Conservation (phyloP, 2,329 filamentous ascomycete species). For the Fusarium marasasianum region DNA sequence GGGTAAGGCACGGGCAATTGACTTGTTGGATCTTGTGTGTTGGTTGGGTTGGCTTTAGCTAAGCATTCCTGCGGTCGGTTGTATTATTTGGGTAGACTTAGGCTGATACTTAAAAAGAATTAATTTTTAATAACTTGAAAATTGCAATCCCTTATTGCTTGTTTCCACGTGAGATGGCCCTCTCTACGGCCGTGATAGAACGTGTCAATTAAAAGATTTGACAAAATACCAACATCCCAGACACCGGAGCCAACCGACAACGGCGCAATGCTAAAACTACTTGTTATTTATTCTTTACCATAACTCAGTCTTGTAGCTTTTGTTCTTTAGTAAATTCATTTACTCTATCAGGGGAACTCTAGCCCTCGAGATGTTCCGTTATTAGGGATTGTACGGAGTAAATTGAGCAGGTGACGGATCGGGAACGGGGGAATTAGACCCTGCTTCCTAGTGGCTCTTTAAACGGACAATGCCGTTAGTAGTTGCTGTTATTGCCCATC, state of each 20-base stretch:
- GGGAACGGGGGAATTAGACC: too few relatives aligned
- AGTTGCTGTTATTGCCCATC: background rate
- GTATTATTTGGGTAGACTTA: too few relatives aligned
- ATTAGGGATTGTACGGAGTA: too few relatives aligned
- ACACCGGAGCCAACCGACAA: accelerated
- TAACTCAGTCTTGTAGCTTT: background rate
- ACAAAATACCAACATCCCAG: accelerated
- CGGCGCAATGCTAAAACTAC: background rate
- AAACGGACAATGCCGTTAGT: background rate
- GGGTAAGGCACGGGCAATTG: background rate
- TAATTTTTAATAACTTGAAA: accelerated
- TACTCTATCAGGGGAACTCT: background rate
- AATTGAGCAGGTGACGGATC: too few relatives aligned
- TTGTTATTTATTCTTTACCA: too few relatives aligned
- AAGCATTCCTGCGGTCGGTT: background rate
- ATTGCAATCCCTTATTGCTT: too few relatives aligned
- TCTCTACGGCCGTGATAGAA: accelerated
- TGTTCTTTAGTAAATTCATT: accelerated
- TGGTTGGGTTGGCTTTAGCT: too few relatives aligned
- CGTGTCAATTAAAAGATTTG: accelerated
- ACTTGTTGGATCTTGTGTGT: too few relatives aligned
- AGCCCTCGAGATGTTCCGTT: background rate
- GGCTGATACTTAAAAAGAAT: too few relatives aligned
- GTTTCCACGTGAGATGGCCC: accelerated
- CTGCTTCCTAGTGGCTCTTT: background rate